Base-by-base conservation (phyloP, 306 rosid species). In the Coriaria nepalensis region DNA sequence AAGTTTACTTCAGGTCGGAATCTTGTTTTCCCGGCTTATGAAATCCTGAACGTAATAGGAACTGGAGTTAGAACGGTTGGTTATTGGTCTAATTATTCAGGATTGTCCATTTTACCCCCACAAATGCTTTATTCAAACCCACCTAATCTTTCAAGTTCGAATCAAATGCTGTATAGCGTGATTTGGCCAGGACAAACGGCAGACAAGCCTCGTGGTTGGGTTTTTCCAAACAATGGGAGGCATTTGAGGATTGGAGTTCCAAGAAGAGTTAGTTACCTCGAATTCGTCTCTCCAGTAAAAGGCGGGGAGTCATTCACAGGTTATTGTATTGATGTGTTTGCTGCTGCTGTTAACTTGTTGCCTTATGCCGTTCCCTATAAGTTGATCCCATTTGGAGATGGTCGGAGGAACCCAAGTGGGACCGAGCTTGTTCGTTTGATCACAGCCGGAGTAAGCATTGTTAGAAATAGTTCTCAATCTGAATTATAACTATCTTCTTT, bases 121-220 rank as follows among this genome's bases (percentile, higher is more conserved):
- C 93, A 82, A 60, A 20, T 36, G n/a, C 70, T 73, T 43, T 68
- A 75, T 75, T 50, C 76, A 12, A 63, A 65, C 45, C 75, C 93
- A n/a, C 59, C 69, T 15, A 77, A 79, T 55, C 62, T 43, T 10
- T 71, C 85, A 13, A 64, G 54, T 52, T 57, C 60, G 33, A 82
- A 48, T 42, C 73, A 75, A 53, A 69, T 14, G 54, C 66, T 92
- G 5, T 35, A n/a, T 11, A 12, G 38, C 33, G 75, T 73, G 34
- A 57, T 92, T 62, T 92, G 98, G 98, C 98, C 98, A 0, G 98
- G 98, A 62, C 74, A 82, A 33, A 62, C 75, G 4, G 40, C 35
- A 4, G 67, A 73, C 50, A 74, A 34, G 63, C 98, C 98, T 56
- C 96, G 96, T 11, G 98, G 98, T 32, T 92, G 98, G 98, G 83